Conservation (phyloP, 1,284 basidiomycete species). For the Mycena sp. region DNA sequence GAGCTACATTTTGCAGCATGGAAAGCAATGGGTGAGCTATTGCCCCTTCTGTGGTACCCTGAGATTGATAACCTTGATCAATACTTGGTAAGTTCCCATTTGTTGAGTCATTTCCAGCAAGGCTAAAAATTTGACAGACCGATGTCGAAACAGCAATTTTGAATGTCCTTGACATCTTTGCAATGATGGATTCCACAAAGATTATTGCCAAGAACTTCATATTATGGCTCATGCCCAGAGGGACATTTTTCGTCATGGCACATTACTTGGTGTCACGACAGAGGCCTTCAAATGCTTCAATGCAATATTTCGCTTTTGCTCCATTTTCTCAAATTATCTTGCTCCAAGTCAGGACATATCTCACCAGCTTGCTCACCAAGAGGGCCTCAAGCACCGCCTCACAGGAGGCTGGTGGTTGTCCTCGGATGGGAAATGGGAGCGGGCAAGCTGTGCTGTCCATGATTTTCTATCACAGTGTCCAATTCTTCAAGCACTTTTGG, state of each 20-base stretch:
- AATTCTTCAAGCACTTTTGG: too few species aligned
- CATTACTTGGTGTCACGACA: constrained; percentile 43
- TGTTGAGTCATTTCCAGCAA: not conserved
- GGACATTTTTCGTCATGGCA: constrained; percentile 48
- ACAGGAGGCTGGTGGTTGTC: constrained; percentile 10
- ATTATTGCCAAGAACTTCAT: constrained; percentile 48
- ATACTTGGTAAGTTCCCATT: constrained; percentile 34
- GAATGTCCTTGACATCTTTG: constrained; percentile 46
- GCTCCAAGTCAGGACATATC: constrained; percentile 47
- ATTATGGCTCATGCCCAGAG: constrained; percentile 43
- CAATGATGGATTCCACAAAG: constrained; percentile 41
- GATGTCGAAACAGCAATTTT: constrained; percentile 41
- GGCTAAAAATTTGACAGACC: constrained; percentile 27
- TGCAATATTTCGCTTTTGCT: constrained; percentile 44
- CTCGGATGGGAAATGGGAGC: too few species aligned
- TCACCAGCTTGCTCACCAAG: constrained; percentile 2
- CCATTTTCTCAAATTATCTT: constrained; percentile 46
- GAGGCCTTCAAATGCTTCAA: constrained; percentile 50
- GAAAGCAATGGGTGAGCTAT: constrained; percentile 18
- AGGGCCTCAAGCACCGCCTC: constrained; percentile 8
- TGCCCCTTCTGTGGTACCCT: constrained; percentile 26
- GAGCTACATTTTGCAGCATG: constrained; percentile 3
- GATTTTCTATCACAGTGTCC: too few species aligned
- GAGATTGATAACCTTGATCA: constrained; percentile 46
- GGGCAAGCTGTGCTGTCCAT: too few species aligned